Evolutionary conservation across 306 rosid species (phyloP), one percentile per base, ranked within the genome.

Genomic region (Sindora glabra): DNA sequence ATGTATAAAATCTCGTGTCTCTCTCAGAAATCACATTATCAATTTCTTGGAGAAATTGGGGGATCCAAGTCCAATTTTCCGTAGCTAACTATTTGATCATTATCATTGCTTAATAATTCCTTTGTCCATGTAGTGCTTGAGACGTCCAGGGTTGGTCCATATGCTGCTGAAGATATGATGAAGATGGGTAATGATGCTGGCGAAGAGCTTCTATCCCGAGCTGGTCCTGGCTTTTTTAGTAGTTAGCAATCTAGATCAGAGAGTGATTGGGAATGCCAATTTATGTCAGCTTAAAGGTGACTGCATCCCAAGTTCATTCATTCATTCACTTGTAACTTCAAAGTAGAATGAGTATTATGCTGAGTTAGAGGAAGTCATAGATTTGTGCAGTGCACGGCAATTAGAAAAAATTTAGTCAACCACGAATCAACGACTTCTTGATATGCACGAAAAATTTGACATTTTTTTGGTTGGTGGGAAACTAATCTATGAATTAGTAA

Each of bases 161-260:
- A 81, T 49, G 69, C 91, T 21, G 25, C 41, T 23, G 81, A 83
- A 42, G 96, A 89, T 45, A 89, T 89, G 96, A 42, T 86, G 22
- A 56, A 62, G 68, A 89, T 89, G 79, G 96, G 96, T 48, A 75
- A 75, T 72, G 96, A 86, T 71, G 96, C 96, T 26, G 91, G 96
- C 8, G 62, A 81, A 79, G 96, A 89, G 79, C 95, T 89, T 47
- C 91, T 89, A 41, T 79, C 86, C 53, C 80, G 48, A 14, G 96
- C 96, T 30, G 95, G 90, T 62, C 89, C 95, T 26, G 89, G 79
- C 19, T 89, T 89, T 74, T 89, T 89, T 37, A 78, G 70, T 72
- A 59, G 79, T 63, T 85, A 65, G 10, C 37, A 21, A 5, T 44
- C 40, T 10, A 42, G 30, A 48, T 55, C 23, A 32, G 47, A 46